These are phyloP conservation scores for Blastobotrys chiropterorum DNA, from an alignment of 805 yeast species.

Conservation along the genomic window DNA sequence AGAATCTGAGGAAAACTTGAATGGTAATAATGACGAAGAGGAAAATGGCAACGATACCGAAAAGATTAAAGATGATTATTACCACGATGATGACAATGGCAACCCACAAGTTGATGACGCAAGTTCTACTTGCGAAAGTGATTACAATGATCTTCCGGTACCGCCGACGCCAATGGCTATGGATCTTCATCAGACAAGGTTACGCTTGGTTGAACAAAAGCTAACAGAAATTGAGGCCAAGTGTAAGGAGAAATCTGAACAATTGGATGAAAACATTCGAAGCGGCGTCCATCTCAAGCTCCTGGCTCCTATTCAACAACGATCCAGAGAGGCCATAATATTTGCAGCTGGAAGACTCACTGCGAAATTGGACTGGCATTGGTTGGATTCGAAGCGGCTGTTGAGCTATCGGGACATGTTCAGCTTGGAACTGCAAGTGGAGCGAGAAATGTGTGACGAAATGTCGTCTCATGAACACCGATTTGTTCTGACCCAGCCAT, in stretches of 20 bases:
- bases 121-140: neutral
- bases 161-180: too few species aligned
- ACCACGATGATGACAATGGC: too few species aligned
- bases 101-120: too few species aligned
- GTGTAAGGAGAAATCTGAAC: constrained; percentile 27
- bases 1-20: neutral
- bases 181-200: neutral
- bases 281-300: constrained; percentile 36
- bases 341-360: constrained; percentile 42
- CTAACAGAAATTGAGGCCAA: constrained; percentile 32
- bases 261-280: constrained; percentile 35
- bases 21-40: neutral
- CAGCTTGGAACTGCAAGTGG: constrained; percentile 25
- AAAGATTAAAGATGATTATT: neutral
- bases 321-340: constrained; percentile 45
- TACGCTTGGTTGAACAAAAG: constrained; percentile 22
- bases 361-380: constrained; percentile 51
- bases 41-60: neutral
- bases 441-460: constrained; percentile 11
- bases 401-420: constrained; percentile 37
- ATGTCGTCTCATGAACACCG: neutral
- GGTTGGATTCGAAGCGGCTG: constrained; percentile 47
- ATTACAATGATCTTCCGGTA: neutral
- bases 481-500: neutral
- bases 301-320: constrained; percentile 49